Base-by-base conservation (phyloP, 345 rosid species). In the Linum usitatissimum region DNA sequence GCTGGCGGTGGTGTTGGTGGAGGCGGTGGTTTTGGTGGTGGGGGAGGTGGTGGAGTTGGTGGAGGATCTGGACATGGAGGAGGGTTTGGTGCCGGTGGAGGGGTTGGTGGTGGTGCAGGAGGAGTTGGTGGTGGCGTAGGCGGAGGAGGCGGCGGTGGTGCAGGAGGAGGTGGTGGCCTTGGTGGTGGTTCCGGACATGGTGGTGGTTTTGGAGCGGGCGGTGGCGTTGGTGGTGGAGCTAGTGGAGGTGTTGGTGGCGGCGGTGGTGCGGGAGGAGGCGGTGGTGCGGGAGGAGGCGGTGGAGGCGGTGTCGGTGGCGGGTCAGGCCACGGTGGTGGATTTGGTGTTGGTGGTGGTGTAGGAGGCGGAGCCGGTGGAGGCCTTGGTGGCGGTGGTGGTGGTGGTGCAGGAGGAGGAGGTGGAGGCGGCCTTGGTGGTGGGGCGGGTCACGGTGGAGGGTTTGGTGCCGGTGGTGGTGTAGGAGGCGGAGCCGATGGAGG, bases 161-260 rank as follows among this genome's bases (percentile, higher is more conserved):
- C 61, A 0, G 63, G 71, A 3, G 60, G 71, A 2, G 63, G 55
- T 9, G 60, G 68, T 13, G 65, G 64, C 23, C 21, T 54, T 7
- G 70, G 65, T 31, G 70, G 70, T 14, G 70, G 60, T 2, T 54
- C 68, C 7, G 68, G 68, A 7, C 68, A 65, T 56, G 68, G 68
- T 4, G 40, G 68, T 3, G 68, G 64, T 58, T 49, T 34, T 4
- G 73, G 64, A 2, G 64, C 18, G 1, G 73, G 73, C 5, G 57
- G 57, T 30, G 67, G 72, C 2, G 63, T 14, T 9, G 71, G 66
- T 0, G 67, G 53, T 2, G 72, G 72, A 2, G 40, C 36, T 13
- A 40, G 61, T 5, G 61, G 61, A 0, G 38, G 38, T 4, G 3
- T 34, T 34, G 38, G 38, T 34, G 38, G 38, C 0, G 38, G 38